Percentiles rank a stretch among this genome's conserved stretches.
These are phyloP conservation scores for Aureobasidium zeae DNA, from an alignment of 2,329 filamentous ascomycete species.

Conservation along the genomic window DNA sequence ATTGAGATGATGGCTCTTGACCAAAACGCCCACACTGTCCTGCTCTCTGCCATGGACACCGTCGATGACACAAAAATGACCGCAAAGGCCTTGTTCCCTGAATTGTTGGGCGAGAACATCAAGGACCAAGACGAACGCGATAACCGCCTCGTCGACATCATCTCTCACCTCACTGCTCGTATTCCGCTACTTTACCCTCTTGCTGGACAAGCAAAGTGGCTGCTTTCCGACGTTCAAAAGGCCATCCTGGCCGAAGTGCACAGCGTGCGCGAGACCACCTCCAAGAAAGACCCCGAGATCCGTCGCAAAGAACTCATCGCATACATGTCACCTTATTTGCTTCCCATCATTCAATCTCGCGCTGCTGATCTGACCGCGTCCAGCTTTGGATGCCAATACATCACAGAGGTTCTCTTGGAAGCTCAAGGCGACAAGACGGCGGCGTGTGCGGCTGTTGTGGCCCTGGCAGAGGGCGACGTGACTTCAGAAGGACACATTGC, in stretches of 20 bases:
- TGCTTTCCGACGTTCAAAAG: constrained; percentile 57
- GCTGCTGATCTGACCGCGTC: constrained; percentile 61
- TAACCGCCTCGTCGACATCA: constrained; percentile 52
- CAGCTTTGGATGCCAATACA: constrained; percentile 77
- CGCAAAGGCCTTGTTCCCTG: constrained; percentile 75
- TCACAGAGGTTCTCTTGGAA: constrained; percentile 71
- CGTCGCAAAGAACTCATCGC: constrained; percentile 69
- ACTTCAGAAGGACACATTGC: constrained; percentile 49
- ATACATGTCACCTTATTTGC: constrained; percentile 62
- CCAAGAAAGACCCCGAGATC: constrained; percentile 78
- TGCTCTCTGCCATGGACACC: constrained; percentile 80
- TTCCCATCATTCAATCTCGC: constrained; percentile 62
- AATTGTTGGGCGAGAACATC: constrained; percentile 60
- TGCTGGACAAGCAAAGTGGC: constrained; percentile 52
- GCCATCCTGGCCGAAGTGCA: constrained; percentile 64
- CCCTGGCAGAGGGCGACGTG: constrained; percentile 32
- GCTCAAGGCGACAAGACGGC: constrained; percentile 65
- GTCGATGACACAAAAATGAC: constrained; percentile 90
- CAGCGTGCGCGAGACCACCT: constrained; percentile 69
- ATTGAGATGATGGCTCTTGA: constrained; percentile 79
- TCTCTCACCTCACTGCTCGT: constrained; percentile 57
- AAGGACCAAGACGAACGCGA: constrained; percentile 39
- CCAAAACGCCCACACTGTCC: constrained; percentile 64
- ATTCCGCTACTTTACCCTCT: constrained; percentile 73
- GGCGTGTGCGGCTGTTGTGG: constrained; percentile 59